A percentile compares a stretch with the other conserved stretches of the same genome.
phyloP scores from a whole-genome alignment of 2,329 filamentous ascomycete species.

The Fulvia fulva region DNA sequence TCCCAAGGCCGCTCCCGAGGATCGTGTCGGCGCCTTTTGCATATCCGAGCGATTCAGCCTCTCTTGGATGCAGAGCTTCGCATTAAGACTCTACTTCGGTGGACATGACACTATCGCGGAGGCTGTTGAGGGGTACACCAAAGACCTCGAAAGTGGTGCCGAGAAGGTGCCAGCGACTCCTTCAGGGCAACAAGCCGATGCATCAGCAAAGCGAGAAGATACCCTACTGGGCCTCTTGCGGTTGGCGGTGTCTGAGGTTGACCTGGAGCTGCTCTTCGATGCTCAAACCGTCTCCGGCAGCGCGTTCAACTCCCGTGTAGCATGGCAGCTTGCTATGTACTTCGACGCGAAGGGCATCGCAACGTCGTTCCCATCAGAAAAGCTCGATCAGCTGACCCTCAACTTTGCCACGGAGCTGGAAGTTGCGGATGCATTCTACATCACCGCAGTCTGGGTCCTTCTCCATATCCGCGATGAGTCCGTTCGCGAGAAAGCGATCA shows the following conservation, averaged over 20 bases:
- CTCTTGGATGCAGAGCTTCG: conserved; percentile 92
- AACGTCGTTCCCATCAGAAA: conserved; percentile 25
- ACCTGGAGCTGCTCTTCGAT: conserved; percentile 66
- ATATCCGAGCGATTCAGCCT: conserved; percentile 80
- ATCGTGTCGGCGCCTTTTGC: conserved; percentile 73
- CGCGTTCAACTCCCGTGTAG: conserved; percentile 69
- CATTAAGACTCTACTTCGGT: conserved; percentile 84
- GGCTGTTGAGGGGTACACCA: conserved; percentile 69
- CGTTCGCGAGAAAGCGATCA: conserved; percentile 29
- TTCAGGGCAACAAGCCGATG: conserved; percentile 46
- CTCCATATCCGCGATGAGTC: conserved; percentile 28
- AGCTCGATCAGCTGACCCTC: conserved; percentile 65
- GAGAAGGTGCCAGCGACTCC: conserved; percentile 69
- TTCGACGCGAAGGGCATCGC: conserved; percentile 35
- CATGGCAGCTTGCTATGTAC: conserved; percentile 76
- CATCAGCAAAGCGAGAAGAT: conserved; percentile 60
- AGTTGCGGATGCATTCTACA: conserved; percentile 22
- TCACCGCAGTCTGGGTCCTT: conserved; percentile 29
- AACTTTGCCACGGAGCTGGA: conserved; percentile 33
- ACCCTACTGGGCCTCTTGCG: conserved; percentile 83
- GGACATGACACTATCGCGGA: conserved; percentile 63
- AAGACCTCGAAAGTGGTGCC: conserved; percentile 66
- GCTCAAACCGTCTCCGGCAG: conserved; percentile 74
- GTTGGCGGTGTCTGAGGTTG: conserved; percentile 42
- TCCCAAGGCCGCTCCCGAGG: conserved; percentile 65